Base-by-base conservation (phyloP, 345 rosid genomes). In the Geranium rotundifolium region DNA sequence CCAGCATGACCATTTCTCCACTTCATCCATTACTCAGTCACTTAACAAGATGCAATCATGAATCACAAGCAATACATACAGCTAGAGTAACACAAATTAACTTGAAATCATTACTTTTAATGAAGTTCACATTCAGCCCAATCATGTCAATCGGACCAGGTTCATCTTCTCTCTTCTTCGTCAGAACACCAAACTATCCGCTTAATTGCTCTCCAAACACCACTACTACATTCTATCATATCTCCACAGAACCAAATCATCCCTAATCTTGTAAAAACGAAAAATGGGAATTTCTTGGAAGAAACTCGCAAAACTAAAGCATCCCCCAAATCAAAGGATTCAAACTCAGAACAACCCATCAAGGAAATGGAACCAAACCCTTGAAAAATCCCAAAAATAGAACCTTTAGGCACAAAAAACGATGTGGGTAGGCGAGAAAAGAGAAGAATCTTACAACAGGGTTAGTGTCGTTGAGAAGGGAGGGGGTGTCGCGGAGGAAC, bases 401-500 rank as follows among this genome's bases (percentile, higher is more conserved):
- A 46, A 46, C 46, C 46, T 37, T 37, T 37, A 37, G 46, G 12
- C 46, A 20, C 59, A 57, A 19, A 57, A 29, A 10, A 20, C 0
- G 15, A 19, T 5, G 12, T 20, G 60, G 30, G 30, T 19, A 19
- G 10, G 31, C 27, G 23, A 50, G 19, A 30, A 17, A 54, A 41
- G 13, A 13, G 41, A 62, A 13, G 41, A 62, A 76, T 69, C 85
- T 73, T 78, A 90, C 99, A 46, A 88, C 95, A 63, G 99, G 88
- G 68, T 90, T 93, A 57, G 93, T 74, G 58, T 88, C 95, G 63
- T 95, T 85, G 75, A 95, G 84, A 70, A 95, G 93, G 76, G 76
- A 80, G 63, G 89, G 86, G 58, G 78, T 79, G 63, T 73, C 85
- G 10, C 79, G 78, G 63, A 95, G 88, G 52, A 95, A 79, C 71